Evolutionary conservation across 2,329 filamentous ascomycete species (phyloP).

Genomic region (Beauveria bassiana): DNA sequence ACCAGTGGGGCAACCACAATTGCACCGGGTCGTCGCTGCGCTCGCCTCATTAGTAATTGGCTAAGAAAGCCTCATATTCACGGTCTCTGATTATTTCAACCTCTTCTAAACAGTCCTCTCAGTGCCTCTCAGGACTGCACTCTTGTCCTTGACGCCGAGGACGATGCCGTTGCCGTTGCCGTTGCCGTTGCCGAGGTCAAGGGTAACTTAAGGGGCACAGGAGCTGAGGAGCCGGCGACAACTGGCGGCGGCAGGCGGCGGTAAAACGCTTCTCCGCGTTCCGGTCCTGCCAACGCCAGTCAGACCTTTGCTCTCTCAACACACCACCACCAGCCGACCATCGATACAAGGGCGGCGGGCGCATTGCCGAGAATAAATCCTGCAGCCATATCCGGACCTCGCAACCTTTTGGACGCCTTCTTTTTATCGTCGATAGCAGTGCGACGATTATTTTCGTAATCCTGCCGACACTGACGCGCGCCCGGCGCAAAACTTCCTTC

Average conservation of each 20-base stretch:
- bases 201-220: background rate
- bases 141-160: background rate
- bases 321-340: slow-evolving; percentile 7
- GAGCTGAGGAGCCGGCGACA: background rate
- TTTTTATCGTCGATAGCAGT: background rate
- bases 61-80: too few species aligned
- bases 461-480: slow-evolving; percentile 1
- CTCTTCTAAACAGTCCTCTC: too few species aligned
- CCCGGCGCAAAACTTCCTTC: slow-evolving; percentile 8
- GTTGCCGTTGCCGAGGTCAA: background rate
- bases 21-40: background rate
- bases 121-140: too few species aligned
- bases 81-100: too few species aligned
- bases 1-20: background rate
- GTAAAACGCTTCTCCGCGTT: slow-evolving; percentile 9
- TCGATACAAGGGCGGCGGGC: slow-evolving; percentile 2
- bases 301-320: slow-evolving; percentile 5
- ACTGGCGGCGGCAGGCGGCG: background rate
- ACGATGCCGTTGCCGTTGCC: background rate
- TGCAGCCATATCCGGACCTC: background rate
- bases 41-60: background rate
- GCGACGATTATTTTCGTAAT: background rate
- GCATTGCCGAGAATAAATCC: slow-evolving; percentile 10
- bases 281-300: slow-evolving; percentile 8
- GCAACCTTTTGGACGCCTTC: background rate